Conservation (phyloP, 139 green algal genomes). For the Limnomonas spitsbergensis region DNA sequence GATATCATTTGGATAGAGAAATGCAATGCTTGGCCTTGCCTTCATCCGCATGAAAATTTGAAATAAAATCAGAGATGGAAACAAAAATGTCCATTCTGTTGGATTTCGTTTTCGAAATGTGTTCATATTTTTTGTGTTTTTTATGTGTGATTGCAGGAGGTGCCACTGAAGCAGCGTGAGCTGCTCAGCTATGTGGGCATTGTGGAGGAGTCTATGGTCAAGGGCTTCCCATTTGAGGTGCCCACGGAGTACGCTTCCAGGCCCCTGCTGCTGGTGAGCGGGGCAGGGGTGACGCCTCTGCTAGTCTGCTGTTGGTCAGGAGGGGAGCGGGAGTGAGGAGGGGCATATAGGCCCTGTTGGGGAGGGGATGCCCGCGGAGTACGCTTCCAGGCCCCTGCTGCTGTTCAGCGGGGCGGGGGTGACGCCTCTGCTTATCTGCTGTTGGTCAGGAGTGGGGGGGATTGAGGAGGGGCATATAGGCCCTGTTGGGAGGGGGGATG, state of each 20-base stretch:
- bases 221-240: slow-evolving; percentile 88
- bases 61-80: too few relatives aligned
- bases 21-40: too few relatives aligned
- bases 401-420: slow-evolving; percentile 73
- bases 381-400: slow-evolving; percentile 83
- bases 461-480: not conserved
- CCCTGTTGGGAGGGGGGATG: slow-evolving; percentile 43
- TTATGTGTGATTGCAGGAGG: slow-evolving; percentile 16
- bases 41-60: too few relatives aligned
- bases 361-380: slow-evolving; percentile 77
- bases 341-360: not conserved
- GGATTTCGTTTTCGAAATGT: too few relatives aligned
- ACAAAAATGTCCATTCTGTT: too few relatives aligned
- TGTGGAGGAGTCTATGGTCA: slow-evolving; percentile 94
- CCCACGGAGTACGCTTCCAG: slow-evolving; percentile 80
- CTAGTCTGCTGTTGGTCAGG: not conserved
- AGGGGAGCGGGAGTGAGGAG: not conserved
- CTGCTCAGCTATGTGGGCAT: slow-evolving; percentile 72
- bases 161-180: slow-evolving; percentile 81
- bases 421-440: too few relatives aligned
- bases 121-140: too few relatives aligned
- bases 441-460: not conserved
- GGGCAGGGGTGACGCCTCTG: too few relatives aligned
- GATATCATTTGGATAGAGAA: too few relatives aligned
- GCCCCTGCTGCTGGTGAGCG: slow-evolving; percentile 85